Percentiles rank a stretch among this genome's conserved stretches.
Conservation (phyloP, 129 eudicot species). For the sunflower (Helianthus annuus) region DNA sequence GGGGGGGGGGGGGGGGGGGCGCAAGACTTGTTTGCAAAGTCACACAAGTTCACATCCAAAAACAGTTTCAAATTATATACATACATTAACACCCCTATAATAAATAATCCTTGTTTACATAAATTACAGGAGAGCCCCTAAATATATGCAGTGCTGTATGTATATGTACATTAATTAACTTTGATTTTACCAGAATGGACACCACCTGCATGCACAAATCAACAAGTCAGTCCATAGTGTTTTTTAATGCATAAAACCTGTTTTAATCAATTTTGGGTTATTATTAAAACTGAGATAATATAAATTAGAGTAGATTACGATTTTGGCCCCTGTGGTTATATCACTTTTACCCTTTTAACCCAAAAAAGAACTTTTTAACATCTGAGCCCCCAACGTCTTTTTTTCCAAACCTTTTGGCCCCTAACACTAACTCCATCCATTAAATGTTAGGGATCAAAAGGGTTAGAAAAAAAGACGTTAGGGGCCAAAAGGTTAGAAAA, state of each 20-base stretch:
- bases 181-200: conserved; percentile 41
- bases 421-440: too few relatives aligned
- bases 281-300: background rate
- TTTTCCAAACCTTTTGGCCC: too few relatives aligned
- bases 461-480: too few relatives aligned
- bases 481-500: too few relatives aligned
- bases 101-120: conserved; percentile 25
- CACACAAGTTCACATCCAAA: background rate
- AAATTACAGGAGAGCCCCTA: conserved; percentile 29
- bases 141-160: conserved; percentile 30
- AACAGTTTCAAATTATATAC: background rate
- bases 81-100: conserved; percentile 8
- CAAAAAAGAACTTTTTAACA: too few relatives aligned
- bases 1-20: too few relatives aligned
- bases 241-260: background rate
- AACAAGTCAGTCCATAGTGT: background rate
- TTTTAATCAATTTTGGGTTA: background rate
- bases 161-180: conserved; percentile 15
- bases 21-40: background rate
- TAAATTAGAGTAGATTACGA: too few relatives aligned
- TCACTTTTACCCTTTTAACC: too few relatives aligned
- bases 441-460: too few relatives aligned
- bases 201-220: conserved; percentile 41
- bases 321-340: too few relatives aligned
- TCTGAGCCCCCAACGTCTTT: too few relatives aligned